These are phyloP conservation scores for Lactarius indigo DNA, from an alignment of 768 basidiomycete genomes.

Conservation along the genomic window DNA sequence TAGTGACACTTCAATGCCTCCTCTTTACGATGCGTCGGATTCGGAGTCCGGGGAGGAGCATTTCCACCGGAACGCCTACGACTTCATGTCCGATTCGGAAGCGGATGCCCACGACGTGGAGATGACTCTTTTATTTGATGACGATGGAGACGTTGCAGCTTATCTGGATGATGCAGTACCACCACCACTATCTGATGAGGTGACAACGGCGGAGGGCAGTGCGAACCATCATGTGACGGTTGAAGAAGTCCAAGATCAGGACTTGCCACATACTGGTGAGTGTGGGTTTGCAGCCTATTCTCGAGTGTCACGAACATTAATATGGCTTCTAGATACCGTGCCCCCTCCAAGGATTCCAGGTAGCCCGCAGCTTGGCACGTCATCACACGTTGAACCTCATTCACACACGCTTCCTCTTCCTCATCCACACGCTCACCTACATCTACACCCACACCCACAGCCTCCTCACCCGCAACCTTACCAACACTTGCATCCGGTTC, in stretches of 20 bases:
- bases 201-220: background rate
- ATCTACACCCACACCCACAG: background rate
- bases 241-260: constrained; percentile 20
- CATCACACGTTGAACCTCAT: constrained; percentile 1
- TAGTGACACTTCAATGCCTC: constrained; percentile 22
- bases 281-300: background rate
- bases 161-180: background rate
- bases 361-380: background rate
- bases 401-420: constrained; percentile 4
- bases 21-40: constrained; percentile 19
- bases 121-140: constrained; percentile 19
- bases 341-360: background rate
- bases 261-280: constrained; percentile 13
- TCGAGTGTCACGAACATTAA: background rate
- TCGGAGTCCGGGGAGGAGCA: constrained; percentile 19
- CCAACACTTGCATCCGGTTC: constrained; percentile 1
- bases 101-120: constrained; percentile 25
- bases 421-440: constrained; percentile 1
- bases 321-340: background rate
- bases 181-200: background rate
- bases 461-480: background rate
- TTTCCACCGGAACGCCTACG: constrained; percentile 1
- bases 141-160: constrained; percentile 6
- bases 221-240: constrained; percentile 10
- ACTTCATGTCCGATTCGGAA: constrained; percentile 21